Evolutionary conservation across 345 rosid genomes (phyloP).

Genomic region (Aegle marmelos): DNA sequence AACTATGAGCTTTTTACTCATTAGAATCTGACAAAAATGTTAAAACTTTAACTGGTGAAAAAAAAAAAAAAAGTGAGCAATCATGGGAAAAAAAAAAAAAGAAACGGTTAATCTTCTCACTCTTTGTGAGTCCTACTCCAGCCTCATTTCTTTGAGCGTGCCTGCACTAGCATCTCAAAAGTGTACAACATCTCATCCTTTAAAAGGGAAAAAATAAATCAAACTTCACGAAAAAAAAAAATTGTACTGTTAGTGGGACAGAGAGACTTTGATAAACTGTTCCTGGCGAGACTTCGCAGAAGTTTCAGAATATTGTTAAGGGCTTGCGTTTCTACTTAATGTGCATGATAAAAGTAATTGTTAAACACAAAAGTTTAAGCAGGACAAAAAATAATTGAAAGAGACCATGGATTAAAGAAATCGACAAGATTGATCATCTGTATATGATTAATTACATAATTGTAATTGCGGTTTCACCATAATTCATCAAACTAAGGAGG

Average conservation of each 20-base stretch:
- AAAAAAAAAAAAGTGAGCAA: slow-evolving; percentile 22
- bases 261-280: neutral
- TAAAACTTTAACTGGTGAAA: neutral
- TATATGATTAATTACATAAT: slow-evolving; percentile 1
- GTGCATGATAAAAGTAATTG: no score
- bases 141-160: slow-evolving; percentile 12
- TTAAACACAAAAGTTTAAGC: no score
- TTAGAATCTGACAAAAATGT: slow-evolving; percentile 27
- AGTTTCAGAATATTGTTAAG: slow-evolving; percentile 2
- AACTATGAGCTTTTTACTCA: slow-evolving; percentile 23
- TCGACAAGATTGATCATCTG: neutral
- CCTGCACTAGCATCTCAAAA: slow-evolving; percentile 9
- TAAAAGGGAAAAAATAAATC: neutral
- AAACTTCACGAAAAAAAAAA: slow-evolving; percentile 4
- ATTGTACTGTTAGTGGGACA: slow-evolving; percentile 10
- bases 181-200: neutral
- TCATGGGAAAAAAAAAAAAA: slow-evolving; percentile 6
- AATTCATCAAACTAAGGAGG: neutral
- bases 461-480: neutral
- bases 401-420: neutral
- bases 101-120: slow-evolving; percentile 8
- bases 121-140: slow-evolving; percentile 22
- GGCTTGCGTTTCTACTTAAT: neutral
- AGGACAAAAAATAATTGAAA: neutral
- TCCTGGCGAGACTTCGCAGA: slow-evolving; percentile 7